These are phyloP conservation scores for Pichia californica DNA, from an alignment of 805 yeast species.

Conservation along the genomic window DNA sequence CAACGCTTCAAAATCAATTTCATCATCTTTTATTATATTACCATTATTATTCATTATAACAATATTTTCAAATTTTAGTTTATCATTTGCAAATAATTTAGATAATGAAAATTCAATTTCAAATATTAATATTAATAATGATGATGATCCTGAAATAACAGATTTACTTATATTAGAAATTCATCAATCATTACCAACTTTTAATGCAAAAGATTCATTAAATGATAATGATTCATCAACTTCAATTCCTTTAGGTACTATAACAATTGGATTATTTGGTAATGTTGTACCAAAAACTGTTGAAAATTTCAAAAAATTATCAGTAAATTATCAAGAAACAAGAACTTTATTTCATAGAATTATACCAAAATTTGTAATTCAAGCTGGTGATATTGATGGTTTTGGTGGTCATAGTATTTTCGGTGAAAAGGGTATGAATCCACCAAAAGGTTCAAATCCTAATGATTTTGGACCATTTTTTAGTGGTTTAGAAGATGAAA, in stretches of 20 bases:
- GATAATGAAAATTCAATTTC: no score
- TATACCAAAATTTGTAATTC: slow-evolving; percentile 68
- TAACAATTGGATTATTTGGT: slow-evolving; percentile 61
- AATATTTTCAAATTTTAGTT: no score
- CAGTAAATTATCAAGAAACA: slow-evolving; percentile 44
- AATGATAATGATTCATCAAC: slow-evolving; percentile 1
- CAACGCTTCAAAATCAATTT: no score
- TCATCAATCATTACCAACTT: no score
- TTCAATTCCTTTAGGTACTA: slow-evolving; percentile 30
- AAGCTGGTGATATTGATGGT: slow-evolving; percentile 82
- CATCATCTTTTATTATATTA: no score
- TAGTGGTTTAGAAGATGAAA: slow-evolving; percentile 64
- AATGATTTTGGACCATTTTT: slow-evolving; percentile 39
- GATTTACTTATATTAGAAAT: no score
- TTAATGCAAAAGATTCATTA: neutral
- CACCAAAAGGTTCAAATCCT: slow-evolving; percentile 5
- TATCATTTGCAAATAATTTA: no score
- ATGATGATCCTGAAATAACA: no score
- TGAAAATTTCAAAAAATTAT: slow-evolving; percentile 48
- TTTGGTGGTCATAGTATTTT: slow-evolving; percentile 76
- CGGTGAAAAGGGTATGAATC: slow-evolving; percentile 13
- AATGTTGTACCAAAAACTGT: slow-evolving; percentile 58
- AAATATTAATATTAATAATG: no score
- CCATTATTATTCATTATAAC: no score
- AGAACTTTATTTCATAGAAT: slow-evolving; percentile 64